A percentile compares a stretch with the other conserved stretches of the same genome.
These are phyloP conservation scores for Malania oleifera DNA, from an alignment of 164 flowering plant genomes.

Conservation along the genomic window DNA sequence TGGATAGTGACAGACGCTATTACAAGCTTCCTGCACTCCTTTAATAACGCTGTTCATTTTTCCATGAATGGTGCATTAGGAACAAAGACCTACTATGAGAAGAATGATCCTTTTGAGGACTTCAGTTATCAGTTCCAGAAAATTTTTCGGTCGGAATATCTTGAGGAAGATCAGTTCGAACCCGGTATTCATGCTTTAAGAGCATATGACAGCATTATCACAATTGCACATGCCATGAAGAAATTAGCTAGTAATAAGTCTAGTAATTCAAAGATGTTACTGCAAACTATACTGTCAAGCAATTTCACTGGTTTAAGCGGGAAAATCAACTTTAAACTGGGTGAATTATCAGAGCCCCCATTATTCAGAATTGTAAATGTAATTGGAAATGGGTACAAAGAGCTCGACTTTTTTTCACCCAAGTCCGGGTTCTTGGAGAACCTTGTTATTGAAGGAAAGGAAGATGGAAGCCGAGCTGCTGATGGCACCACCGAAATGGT, in stretches of 20 bases:
- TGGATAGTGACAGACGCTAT: slow-evolving; percentile 36
- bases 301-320: no score
- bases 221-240: no score
- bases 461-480: background rate
- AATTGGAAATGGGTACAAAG: no score
- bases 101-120: background rate
- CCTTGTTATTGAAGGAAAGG: background rate
- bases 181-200: no score
- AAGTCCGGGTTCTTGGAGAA: slow-evolving; percentile 1
- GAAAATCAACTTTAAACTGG: no score
- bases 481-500: background rate
- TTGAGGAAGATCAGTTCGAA: background rate
- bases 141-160: background rate
- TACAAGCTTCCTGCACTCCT: slow-evolving; percentile 24
- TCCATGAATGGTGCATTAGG: slow-evolving; percentile 39
- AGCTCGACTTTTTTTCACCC: slow-evolving; percentile 1
- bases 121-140: background rate
- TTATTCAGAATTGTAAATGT: no score
- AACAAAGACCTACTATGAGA: slow-evolving; percentile 21
- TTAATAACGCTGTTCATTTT: slow-evolving; percentile 15
- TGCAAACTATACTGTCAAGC: no score
- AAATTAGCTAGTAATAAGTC: no score
- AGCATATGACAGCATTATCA: no score
- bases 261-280: no score
- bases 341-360: no score